Base-by-base conservation (phyloP, 1,139 yeast genomes). In the Groenewaldozyma sp. region DNA sequence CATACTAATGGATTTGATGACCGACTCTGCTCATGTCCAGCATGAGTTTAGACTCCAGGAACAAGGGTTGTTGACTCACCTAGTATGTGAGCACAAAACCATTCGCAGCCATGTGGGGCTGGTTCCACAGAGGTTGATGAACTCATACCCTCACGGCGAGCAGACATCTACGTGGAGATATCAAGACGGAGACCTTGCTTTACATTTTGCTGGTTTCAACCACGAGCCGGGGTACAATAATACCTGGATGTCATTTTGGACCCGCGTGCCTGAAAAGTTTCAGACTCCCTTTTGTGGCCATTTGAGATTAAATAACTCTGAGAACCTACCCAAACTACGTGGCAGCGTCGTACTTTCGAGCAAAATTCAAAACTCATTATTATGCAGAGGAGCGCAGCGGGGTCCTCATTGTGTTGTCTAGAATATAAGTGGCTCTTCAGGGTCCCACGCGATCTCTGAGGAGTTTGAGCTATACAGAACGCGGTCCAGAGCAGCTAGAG, bases 121-220 rank as follows among this genome's bases (percentile, higher is more conserved):
- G 21, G 62, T 62, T 4, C 60, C 64, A 7, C 64, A 60, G 48
- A 48, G 63, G 7, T 40, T 56, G 26, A 43, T 62, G 37, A 62
- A 62, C 41, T 48, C 65, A 2, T 62, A 56, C 42, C 41, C 35
- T 39, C 39, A 24, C 36, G 26, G 34, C 9, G 28, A 17, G 11
- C 26, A 39, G 32, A 41, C 35, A 11, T 42, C 51, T 22, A 7
- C 26, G 10, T 7, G 26, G 47, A 29, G 45, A 13, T 55, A 40
- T 37, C 41, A 43, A 33, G 45, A 46, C 11, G 55, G 56, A 4
- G 59, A 56, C 38, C 46, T 56, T 34, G 54, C 45, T 4, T 42
- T 55, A 28, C 59, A 56, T 40, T 54, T 55, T 38, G 59, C 60
- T 5, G 61, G 59, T 3, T 34, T 33, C 16, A 34, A 36, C 19